Conservation (phyloP, 2,329 filamentous ascomycete species). For the Microthyrium microscopicum region DNA sequence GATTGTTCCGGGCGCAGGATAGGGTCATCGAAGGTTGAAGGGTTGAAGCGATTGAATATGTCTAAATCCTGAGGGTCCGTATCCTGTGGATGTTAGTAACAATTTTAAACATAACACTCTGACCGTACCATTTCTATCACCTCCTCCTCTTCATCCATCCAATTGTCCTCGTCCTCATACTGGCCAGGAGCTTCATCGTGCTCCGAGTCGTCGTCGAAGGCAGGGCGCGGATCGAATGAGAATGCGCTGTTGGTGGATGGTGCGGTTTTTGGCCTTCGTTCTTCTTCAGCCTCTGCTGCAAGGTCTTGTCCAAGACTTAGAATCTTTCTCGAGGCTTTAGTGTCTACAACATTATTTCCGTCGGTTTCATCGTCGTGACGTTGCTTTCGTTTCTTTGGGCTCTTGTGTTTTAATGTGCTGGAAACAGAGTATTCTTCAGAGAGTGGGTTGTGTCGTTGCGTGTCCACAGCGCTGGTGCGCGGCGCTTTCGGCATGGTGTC, state of each 20-base stretch:
- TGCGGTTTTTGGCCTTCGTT: constrained; percentile 25
- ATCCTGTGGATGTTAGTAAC: constrained; percentile 32
- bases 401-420: constrained; percentile 54
- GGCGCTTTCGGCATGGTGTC: constrained; percentile 85
- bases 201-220: constrained; percentile 25
- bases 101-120: not conserved
- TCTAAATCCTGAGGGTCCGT: constrained; percentile 80
- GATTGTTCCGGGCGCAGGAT: constrained; percentile 42
- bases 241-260: constrained; percentile 47
- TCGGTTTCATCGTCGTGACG: constrained; percentile 37
- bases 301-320: constrained; percentile 78
- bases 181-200: constrained; percentile 35
- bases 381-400: constrained; percentile 45
- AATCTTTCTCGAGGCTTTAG: constrained; percentile 77
- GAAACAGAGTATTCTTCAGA: constrained; percentile 69
- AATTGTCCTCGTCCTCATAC: constrained; percentile 36
- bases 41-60: constrained; percentile 81
- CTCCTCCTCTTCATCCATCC: constrained; percentile 65
- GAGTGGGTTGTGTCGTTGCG: constrained; percentile 73
- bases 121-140: constrained; percentile 26
- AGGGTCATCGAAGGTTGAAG: constrained; percentile 55
- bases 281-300: constrained; percentile 52
- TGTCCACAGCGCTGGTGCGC: constrained; percentile 32
- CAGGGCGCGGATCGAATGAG: constrained; percentile 62
- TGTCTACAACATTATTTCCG: constrained; percentile 63